Evolutionary conservation across 805 yeast species (phyloP).

Genomic region (Candida coquimbonensis): DNA sequence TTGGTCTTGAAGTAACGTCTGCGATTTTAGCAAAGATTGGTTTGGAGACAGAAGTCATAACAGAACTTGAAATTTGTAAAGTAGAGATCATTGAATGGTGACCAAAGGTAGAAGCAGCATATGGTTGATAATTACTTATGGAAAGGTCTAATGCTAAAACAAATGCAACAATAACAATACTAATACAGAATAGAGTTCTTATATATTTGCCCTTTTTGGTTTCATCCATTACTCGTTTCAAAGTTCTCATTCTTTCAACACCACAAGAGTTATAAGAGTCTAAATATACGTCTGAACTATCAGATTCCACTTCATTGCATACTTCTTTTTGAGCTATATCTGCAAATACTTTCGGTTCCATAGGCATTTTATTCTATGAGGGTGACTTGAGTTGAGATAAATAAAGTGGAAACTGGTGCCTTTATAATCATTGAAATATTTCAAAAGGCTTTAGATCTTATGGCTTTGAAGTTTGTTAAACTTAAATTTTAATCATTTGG

Average conservation of each 20-base stretch:
- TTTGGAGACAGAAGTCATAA: constrained; percentile 31
- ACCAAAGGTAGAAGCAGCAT: constrained; percentile 34
- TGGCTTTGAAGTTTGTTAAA: too few species aligned
- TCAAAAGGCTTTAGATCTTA: too few species aligned
- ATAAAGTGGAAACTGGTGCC: too few species aligned
- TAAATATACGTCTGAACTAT: too few species aligned
- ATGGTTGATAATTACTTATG: constrained; percentile 29
- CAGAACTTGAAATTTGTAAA: constrained; percentile 31
- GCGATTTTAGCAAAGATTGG: constrained; percentile 35
- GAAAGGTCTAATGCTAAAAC: constrained; percentile 24
- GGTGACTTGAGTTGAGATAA: too few species aligned
- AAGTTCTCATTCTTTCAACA: constrained; percentile 17
- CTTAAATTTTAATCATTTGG: too few species aligned
- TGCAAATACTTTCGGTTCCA: too few species aligned
- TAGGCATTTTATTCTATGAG: too few species aligned
- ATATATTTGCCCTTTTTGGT: constrained; percentile 11
- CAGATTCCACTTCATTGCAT: too few species aligned
- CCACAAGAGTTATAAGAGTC: constrained; percentile 16
- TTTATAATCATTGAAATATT: too few species aligned
- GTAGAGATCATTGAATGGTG: constrained; percentile 35
- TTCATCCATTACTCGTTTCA: constrained; percentile 16
- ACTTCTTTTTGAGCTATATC: too few species aligned
- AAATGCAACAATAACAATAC: constrained; percentile 6
- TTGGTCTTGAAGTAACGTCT: constrained; percentile 34
- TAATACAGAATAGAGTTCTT: constrained; percentile 11